Conservation (phyloP, 805 yeast species). For the Lachancea sp. region DNA sequence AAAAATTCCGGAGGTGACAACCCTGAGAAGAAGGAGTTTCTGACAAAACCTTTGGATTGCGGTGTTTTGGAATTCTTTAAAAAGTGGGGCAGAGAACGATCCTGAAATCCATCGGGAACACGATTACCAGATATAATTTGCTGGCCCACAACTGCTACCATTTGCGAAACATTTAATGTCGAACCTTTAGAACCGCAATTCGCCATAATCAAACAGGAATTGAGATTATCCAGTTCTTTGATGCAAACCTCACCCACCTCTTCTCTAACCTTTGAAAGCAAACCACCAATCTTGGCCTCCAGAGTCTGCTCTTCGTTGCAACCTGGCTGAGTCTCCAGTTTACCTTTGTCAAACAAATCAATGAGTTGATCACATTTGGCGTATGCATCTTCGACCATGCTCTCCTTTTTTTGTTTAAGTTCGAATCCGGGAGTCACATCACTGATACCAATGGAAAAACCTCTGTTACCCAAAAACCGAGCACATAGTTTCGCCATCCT, state of each 20-base stretch:
- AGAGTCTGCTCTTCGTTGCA: slow-evolving; percentile 97
- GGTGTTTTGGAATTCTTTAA: slow-evolving; percentile 94
- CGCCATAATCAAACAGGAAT: slow-evolving; percentile 98
- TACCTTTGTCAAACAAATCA: slow-evolving; percentile 68
- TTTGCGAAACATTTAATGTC: slow-evolving; percentile 93
- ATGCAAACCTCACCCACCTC: slow-evolving; percentile 98
- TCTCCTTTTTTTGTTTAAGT: slow-evolving; percentile 71
- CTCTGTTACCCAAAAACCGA: slow-evolving; percentile 86
- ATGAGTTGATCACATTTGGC: slow-evolving; percentile 87
- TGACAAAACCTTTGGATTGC: slow-evolving; percentile 94
- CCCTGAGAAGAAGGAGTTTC: slow-evolving; percentile 93
- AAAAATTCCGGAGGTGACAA: slow-evolving; percentile 93
- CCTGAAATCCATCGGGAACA: slow-evolving; percentile 99
- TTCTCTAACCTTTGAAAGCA: slow-evolving; percentile 94
- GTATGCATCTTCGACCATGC: slow-evolving; percentile 86
- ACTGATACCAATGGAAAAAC: slow-evolving; percentile 93
- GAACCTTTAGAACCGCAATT: slow-evolving; percentile 99
- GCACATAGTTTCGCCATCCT: slow-evolving; percentile 99
- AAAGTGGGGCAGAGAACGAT: slow-evolving; percentile 95
- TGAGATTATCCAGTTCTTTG: slow-evolving; percentile 76
- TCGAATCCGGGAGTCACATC: slow-evolving; percentile 92
- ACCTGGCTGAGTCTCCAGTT: slow-evolving; percentile 96
- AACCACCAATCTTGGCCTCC: slow-evolving; percentile 95
- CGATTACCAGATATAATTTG: slow-evolving; percentile 98
- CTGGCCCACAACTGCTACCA: slow-evolving; percentile 99